A percentile compares a stretch with the other conserved stretches of the same genome.
Conservation (phyloP, 257 asterid species). For the Mentha longifolia region DNA sequence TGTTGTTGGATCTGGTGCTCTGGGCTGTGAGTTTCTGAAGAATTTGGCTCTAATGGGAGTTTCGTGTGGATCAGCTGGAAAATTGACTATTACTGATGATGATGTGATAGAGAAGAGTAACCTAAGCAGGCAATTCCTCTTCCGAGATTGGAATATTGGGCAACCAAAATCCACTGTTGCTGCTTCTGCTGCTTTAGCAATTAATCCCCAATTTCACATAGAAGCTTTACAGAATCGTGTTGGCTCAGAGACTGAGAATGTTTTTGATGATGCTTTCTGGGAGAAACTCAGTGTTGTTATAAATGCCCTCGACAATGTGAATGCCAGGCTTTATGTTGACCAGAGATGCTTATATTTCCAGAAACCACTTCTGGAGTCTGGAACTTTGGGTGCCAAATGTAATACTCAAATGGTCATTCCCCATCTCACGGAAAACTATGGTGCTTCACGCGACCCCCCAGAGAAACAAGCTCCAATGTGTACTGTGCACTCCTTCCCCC, state of each 20-base stretch:
- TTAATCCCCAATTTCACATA: constrained; percentile 61
- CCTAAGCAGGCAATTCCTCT: constrained; percentile 92
- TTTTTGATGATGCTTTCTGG: constrained; percentile 86
- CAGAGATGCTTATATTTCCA: constrained; percentile 94
- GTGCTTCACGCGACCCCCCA: constrained; percentile 95
- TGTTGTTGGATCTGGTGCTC: constrained; percentile 96
- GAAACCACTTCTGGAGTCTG: constrained; percentile 95
- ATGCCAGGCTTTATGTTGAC: constrained; percentile 93
- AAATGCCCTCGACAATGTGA: constrained; percentile 95
- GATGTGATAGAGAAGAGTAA: constrained; percentile 97
- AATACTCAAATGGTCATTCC: constrained; percentile 95
- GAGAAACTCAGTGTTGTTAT: constrained; percentile 76
- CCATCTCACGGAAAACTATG: constrained; percentile 91
- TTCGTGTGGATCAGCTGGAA: constrained; percentile 78
- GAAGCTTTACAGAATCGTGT: constrained; percentile 97
- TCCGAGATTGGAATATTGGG: constrained; percentile 95
- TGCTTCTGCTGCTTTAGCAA: constrained; percentile 77
- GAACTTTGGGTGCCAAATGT: constrained; percentile 96
- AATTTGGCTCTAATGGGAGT: constrained; percentile 95
- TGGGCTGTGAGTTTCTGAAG: constrained; percentile 92
- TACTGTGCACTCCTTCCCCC: constrained; percentile 93
- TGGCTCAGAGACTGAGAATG: constrained; percentile 85
- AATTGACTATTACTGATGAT: constrained; percentile 83
- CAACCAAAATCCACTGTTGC: constrained; percentile 95
- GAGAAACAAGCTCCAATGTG: constrained; percentile 99